Evolutionary conservation across 306 rosid species (phyloP).

Genomic region (Amphicarpaea edgeworthii): DNA sequence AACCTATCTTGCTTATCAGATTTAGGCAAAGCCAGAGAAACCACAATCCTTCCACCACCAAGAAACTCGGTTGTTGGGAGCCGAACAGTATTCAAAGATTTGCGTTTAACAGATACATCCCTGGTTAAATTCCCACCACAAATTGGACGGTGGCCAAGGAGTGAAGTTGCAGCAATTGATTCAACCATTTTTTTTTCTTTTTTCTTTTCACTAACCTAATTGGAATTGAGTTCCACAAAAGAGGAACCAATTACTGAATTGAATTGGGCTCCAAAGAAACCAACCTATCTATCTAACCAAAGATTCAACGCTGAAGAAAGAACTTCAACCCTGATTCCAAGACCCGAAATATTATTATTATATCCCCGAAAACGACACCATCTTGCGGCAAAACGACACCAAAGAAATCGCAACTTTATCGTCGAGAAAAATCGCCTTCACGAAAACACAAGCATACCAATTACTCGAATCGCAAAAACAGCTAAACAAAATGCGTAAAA

Average conservation of each 20-base stretch:
- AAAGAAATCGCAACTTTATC: slow-evolving; percentile 42
- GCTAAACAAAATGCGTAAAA: slow-evolving; percentile 11
- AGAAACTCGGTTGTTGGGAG: slow-evolving; percentile 53
- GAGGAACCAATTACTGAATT: slow-evolving; percentile 28
- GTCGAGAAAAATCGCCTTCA: slow-evolving; percentile 48
- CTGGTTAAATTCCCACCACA: slow-evolving; percentile 59
- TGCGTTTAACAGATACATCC: slow-evolving; percentile 64
- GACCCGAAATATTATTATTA: slow-evolving; percentile 37
- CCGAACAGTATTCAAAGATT: slow-evolving; percentile 46
- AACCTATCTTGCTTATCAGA: slow-evolving; percentile 48
- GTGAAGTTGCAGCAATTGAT: slow-evolving; percentile 82
- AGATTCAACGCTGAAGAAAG: slow-evolving; percentile 31
- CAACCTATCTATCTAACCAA: slow-evolving; percentile 35
- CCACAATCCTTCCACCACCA: slow-evolving; percentile 63
- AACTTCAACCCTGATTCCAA: slow-evolving; percentile 34
- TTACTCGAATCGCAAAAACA: slow-evolving; percentile 38
- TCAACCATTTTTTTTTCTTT: slow-evolving; percentile 80
- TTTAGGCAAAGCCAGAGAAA: slow-evolving; percentile 55
- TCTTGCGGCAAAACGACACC: slow-evolving; percentile 27
- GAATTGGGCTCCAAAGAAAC: background rate
- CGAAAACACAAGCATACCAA: slow-evolving; percentile 35
- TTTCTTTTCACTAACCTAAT: slow-evolving; percentile 18
- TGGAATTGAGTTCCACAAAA: slow-evolving; percentile 33
- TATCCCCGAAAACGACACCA: slow-evolving; percentile 42
- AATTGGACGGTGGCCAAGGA: slow-evolving; percentile 73